A percentile compares a stretch with the other conserved stretches of the same genome.
These are phyloP conservation scores for Xylona heveae DNA, from an alignment of 495 filamentous ascomycete genomes.

Conservation along the genomic window DNA sequence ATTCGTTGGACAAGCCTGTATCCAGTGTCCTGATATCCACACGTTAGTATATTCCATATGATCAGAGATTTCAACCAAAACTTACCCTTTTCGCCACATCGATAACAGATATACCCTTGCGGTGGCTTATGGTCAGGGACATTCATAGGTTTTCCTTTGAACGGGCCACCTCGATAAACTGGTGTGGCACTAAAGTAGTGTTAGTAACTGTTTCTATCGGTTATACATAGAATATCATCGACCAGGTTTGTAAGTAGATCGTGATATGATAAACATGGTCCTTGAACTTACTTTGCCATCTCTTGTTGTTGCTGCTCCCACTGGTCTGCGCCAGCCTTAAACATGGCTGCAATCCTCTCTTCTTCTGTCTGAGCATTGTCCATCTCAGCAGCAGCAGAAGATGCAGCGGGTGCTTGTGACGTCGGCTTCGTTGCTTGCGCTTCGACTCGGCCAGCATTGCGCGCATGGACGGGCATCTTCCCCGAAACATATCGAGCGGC, in stretches of 20 bases:
- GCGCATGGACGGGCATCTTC: conserved; percentile 83
- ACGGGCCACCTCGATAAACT: conserved; percentile 28
- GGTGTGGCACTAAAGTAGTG: conserved; percentile 34
- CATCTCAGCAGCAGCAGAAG: conserved; percentile 35
- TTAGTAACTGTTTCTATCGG: conserved; percentile 10
- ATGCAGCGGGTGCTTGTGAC: conserved; percentile 20
- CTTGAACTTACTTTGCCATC: conserved; percentile 68
- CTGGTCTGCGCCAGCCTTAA: conserved; percentile 62
- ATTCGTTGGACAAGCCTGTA: conserved; percentile 90
- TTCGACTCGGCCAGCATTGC: conserved; percentile 58
- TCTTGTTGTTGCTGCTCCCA: conserved; percentile 79
- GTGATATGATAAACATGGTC: too few relatives aligned
- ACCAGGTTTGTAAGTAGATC: neutral
- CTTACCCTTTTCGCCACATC: conserved; percentile 82
- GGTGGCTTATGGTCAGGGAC: conserved; percentile 81
- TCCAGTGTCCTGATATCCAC: conserved; percentile 72
- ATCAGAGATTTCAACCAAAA: neutral
- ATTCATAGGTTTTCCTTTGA: conserved; percentile 40
- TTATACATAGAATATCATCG: conserved; percentile 4
- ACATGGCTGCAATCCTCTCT: conserved; percentile 75
- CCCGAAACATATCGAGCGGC: conserved; percentile 93
- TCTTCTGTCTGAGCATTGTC: conserved; percentile 67
- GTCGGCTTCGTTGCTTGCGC: conserved; percentile 26
- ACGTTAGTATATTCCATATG: too few relatives aligned
- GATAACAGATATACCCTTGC: conserved; percentile 85